Base-by-base conservation (phyloP, 352 stramenopile genomes). In the Phytophthora vignae region DNA sequence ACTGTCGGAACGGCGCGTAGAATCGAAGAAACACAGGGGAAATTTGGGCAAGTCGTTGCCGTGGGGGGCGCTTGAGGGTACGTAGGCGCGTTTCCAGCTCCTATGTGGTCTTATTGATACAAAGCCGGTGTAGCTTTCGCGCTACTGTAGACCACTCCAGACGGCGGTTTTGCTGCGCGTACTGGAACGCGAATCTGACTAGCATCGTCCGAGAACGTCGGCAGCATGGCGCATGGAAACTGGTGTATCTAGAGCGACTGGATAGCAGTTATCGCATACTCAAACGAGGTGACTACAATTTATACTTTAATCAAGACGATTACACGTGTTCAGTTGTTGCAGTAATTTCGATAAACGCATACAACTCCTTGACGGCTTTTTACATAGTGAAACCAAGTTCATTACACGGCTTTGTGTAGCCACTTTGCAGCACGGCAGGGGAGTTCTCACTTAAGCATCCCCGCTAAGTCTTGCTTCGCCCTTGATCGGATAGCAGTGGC, bases 151-250 rank as follows among this genome's bases (percentile, higher is more conserved):
- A 42, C 60, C 60, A 67, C 31, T 50, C 48, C n/a, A 66, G 33
- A 7, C 59, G 29, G 10, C 31, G 36, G 42, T 67, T 60, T 19
- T 60, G 49, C 49, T 22, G 49, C 14, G 27, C 60, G 36, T 60
- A 48, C 17, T 55, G 19, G 36, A 22, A 53, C 36, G 60, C 60
- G 22, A 59, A 22, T 25, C 40, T 40, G 17, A 64, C 60, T n/a
- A 67, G 29, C 46, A 57, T 57, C 27, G 31, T 65, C 59, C 4
- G 59, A 49, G 59, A 65, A 65, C 59, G 29, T 49, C 36, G 59
- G 59, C 48, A 48, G 59, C 59, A 52, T 65, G 44, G 21, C 12
- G 27, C 27, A 31, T 7, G 27, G 2, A 31, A 31, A 31, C 27
- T 1, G 33, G 33, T 40, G 33, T 40, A 40, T 14, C 8, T 38